Evolutionary conservation across 208 protist genomes (phyloP), one percentile per base, ranked within the genome.

Genomic region (Trypanosoma mega): DNA sequence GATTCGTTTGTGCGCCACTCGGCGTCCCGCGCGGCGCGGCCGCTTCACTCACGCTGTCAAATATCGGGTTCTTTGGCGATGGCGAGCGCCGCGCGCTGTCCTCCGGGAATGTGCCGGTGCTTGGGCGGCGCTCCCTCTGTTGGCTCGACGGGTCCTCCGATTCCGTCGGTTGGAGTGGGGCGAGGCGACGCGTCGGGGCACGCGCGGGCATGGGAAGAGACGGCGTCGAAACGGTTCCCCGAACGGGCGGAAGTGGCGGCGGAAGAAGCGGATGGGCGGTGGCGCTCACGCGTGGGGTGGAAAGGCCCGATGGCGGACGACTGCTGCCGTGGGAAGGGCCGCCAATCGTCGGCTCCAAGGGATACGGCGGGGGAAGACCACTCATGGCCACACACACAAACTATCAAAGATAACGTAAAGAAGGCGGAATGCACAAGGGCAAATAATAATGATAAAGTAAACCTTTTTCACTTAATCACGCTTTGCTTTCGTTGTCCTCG

Each of bases 201-300:
- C 46, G 39, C 33, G 23, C 30, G 26, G 43, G 52, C 43, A 27
- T 41, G 6, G 58, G 29, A 18, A 52, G 37, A 11, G 48, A 8
- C 5, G 8, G 14, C 5, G 34, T 24, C 27, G 53, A 33, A 4
- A 21, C 33, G 18, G 23, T 44, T 14, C 54, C 33, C 7, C 46
- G 36, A 9, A 61, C 63, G 0, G 53, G 66, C 2, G 65, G 66
- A n/a, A 76, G 63, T 39, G 69, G 69, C 21, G 69, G 69, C 12
- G 69, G 69, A 49, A 76, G 64, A 2, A 24, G 59, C 1, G 23
- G 69, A 33, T 2, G 69, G 65, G 24, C 68, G 64, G 4, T 44
- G 56, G 64, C 64, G 74, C 49, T 55, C 27, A 20, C 48, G 66
- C 12, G 72, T 26, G 46, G 49, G 5, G 59, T 58, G 24, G 49